Conservation (phyloP, 805 yeast genomes). For the Cyberlindnera meyerae region DNA sequence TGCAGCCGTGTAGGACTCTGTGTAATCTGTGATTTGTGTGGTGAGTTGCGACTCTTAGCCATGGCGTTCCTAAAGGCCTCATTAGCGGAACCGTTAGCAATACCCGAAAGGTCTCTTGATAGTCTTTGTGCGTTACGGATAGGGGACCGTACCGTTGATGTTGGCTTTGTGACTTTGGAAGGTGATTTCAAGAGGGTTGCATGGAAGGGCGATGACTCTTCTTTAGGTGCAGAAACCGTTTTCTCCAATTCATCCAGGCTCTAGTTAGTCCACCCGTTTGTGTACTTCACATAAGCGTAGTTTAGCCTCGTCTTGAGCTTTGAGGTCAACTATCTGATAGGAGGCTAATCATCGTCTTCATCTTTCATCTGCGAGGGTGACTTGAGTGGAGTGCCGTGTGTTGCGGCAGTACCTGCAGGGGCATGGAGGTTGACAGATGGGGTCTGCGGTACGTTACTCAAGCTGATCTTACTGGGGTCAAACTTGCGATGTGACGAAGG, state of each 20-base stretch:
- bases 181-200: constrained; percentile 3
- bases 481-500: constrained; percentile 14
- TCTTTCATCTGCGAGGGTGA: constrained; percentile 21
- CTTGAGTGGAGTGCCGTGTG: constrained; percentile 23
- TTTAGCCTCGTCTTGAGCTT: constrained; percentile 36
- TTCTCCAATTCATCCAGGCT: constrained; percentile 27
- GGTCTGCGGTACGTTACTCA: constrained; percentile 25
- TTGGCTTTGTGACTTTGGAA: constrained; percentile 3
- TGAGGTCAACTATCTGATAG: constrained; percentile 36
- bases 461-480: constrained; percentile 3
- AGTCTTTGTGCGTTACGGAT: no score
- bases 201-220: constrained; percentile 6
- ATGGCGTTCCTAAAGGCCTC: constrained; percentile 36
- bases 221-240: constrained; percentile 7
- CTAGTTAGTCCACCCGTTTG: constrained; percentile 28
- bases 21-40: constrained; percentile 18
- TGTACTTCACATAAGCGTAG: constrained; percentile 37
- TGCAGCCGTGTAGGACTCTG: constrained; percentile 7
- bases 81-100: constrained; percentile 33
- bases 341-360: constrained; percentile 28
- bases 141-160: no score
- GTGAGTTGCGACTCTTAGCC: constrained; percentile 26
- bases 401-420: constrained; percentile 1
- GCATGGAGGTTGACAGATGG: constrained; percentile 10
- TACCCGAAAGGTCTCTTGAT: no score